Evolutionary conservation across 2,329 filamentous ascomycete genomes (phyloP), one percentile per base, ranked within the genome.

Genomic region (Aurifilum marmelostoma): DNA sequence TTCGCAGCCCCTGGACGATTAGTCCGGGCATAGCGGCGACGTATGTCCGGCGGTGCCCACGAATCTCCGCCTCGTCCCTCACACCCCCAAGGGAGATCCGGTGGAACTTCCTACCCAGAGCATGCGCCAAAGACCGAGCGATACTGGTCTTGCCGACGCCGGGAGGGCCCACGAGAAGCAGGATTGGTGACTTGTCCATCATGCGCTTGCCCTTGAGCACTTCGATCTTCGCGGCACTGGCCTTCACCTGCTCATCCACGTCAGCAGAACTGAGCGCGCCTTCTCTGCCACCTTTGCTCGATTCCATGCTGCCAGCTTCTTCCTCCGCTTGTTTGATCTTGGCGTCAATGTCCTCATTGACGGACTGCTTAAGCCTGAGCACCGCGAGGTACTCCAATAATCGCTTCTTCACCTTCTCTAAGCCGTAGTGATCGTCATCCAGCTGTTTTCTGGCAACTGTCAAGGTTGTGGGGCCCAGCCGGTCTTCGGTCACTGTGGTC

Each of bases 1-100:
- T 99, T 82, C 96, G 94, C 67, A 99, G 79, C 0, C 95, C 96
- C 77, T 94, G 94, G 39, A 98, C 94, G 69, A 99, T 92, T 67
- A 98, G 84, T 66, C 96, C 96, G 12, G 96, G 96, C 95, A 99
- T 97, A n/a, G 96, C 96, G 29, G 96, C 96, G 69, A 99, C 96
- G 77, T 99, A 99, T 0, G 96, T 99, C 74, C 96, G 87, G 67
- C 96, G 88, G 80, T 99, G 96, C 12, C 96, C 96, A 70, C 96
- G 89, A 70, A 99, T 98, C 81, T 99, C 96, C 21, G 96, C 96
- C 79, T 99, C 96, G 75, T 99, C 96, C 67, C 96, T 87, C 3
- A 99, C 95, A 74, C 96, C 96, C 71, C 96, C 96, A 4, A 99
- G 89, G 3, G 96, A 98, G 75, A 99, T 97, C 60, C 96, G 90